Conservation (phyloP, 805 yeast genomes). For the Geotrichum ghanense region DNA sequence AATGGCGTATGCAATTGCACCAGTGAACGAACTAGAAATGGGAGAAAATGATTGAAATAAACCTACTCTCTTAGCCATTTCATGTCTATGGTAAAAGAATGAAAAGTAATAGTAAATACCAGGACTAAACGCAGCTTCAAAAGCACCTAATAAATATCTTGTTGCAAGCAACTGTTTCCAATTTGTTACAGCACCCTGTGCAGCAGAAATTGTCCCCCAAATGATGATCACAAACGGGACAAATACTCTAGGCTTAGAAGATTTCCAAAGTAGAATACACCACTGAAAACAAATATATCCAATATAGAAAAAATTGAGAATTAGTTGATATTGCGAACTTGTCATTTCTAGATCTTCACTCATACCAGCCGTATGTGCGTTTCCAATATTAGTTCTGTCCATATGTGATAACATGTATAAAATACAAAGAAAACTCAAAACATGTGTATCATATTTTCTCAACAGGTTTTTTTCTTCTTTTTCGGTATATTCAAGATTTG, state of each 20-base stretch:
- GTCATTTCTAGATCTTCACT: constrained; percentile 30
- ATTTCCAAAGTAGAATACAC: constrained; percentile 10
- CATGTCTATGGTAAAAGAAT: background rate
- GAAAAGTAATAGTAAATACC: constrained; percentile 1
- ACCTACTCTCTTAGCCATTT: constrained; percentile 1
- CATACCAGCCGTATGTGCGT: constrained; percentile 36
- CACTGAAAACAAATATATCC: constrained; percentile 3
- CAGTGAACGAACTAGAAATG: background rate
- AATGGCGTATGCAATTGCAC: constrained; percentile 2
- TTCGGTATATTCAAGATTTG: background rate
- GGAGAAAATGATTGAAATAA: constrained; percentile 1
- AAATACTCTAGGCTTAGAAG: constrained; percentile 5
- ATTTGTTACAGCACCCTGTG: background rate
- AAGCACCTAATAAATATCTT: background rate
- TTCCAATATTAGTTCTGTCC: constrained; percentile 38
- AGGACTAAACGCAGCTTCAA: constrained; percentile 3
- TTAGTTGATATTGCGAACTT: constrained; percentile 26
- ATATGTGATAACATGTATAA: constrained; percentile 33
- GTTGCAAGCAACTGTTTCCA: background rate
- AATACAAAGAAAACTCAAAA: background rate
- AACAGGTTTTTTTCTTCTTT: constrained; percentile 1
- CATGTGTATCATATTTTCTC: background rate
- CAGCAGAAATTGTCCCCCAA: constrained; percentile 8
- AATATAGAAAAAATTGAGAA: constrained; percentile 1
- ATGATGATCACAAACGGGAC: constrained; percentile 9